Evolutionary conservation across 2,329 filamentous ascomycete genomes (phyloP).

Genomic region (Talaromyces piceae): DNA sequence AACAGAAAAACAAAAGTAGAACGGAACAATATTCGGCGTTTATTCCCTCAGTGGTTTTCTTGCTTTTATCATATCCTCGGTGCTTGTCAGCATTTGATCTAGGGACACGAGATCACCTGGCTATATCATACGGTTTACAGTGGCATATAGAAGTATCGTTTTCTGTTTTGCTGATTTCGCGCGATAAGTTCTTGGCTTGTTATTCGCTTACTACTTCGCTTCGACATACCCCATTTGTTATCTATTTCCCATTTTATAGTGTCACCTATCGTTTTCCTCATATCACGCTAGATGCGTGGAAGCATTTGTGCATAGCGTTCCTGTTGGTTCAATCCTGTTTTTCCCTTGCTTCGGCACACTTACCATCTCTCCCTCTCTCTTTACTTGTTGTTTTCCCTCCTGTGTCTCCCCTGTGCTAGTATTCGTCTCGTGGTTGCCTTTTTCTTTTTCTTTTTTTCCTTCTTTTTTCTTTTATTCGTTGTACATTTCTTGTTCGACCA

Average conservation of each 20-base stretch:
- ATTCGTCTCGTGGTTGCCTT: too few relatives aligned
- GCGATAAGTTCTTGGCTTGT: constrained; percentile 22
- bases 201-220: constrained; percentile 20
- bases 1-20: too few relatives aligned
- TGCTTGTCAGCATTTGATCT: constrained; percentile 14
- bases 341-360: not conserved
- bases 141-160: constrained; percentile 27
- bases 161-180: not conserved
- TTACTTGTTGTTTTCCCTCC: constrained; percentile 12
- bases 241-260: constrained; percentile 10
- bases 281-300: constrained; percentile 13
- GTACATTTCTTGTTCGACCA: constrained; percentile 9
- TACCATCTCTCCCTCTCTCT: constrained; percentile 13
- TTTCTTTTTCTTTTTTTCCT: too few relatives aligned
- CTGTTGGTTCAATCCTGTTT: constrained; percentile 4
- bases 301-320: constrained; percentile 11
- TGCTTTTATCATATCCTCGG: constrained; percentile 5
- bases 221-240: constrained; percentile 16
- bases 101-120: too few relatives aligned
- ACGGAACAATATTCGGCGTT: constrained; percentile 10
- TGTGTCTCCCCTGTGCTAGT: constrained; percentile 2
- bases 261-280: constrained; percentile 12
- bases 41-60: not conserved
- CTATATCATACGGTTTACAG: constrained; percentile 32
- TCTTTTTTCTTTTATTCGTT: not conserved